Conservation (phyloP, 2,329 filamentous ascomycete genomes). For the Neopestalotiopsis sp. region DNA sequence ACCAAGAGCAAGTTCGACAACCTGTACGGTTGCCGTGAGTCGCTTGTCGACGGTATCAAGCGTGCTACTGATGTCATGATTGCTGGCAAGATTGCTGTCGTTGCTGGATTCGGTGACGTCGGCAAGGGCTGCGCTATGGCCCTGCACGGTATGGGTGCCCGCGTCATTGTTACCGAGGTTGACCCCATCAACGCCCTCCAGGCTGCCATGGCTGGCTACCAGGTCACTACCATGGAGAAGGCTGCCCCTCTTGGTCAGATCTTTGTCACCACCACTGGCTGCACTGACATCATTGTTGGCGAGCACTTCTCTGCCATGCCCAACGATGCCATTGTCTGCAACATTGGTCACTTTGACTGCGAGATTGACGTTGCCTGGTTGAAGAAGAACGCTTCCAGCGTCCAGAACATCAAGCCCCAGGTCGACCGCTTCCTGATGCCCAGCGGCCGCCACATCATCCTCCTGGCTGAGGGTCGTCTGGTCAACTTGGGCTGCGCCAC, state of each 20-base stretch:
- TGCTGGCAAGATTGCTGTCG: slow-evolving; percentile 97
- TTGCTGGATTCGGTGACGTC: slow-evolving; percentile 98
- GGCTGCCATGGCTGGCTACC: slow-evolving; percentile 95
- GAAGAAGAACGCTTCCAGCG: slow-evolving; percentile 92
- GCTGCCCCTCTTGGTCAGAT: slow-evolving; percentile 89
- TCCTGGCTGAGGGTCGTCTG: slow-evolving; percentile 96
- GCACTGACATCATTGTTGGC: slow-evolving; percentile 94
- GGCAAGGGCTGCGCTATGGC: slow-evolving; percentile 98
- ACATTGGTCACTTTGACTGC: slow-evolving; percentile 99
- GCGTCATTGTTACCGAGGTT: slow-evolving; percentile 94
- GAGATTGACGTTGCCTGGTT: slow-evolving; percentile 99
- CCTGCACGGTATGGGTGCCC: slow-evolving; percentile 95
- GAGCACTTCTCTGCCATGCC: slow-evolving; percentile 93
- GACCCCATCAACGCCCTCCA: slow-evolving; percentile 99
- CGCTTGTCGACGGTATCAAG: slow-evolving; percentile 99
- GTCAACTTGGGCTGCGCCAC: slow-evolving; percentile 99
- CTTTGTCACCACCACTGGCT: slow-evolving; percentile 98
- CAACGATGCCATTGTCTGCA: slow-evolving; percentile 99
- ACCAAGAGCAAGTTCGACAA: slow-evolving; percentile 99
- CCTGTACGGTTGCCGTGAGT: slow-evolving; percentile 99
- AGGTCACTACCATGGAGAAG: slow-evolving; percentile 98
- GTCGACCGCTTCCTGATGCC: slow-evolving; percentile 97
- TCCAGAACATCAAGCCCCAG: slow-evolving; percentile 99
- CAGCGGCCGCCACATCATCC: slow-evolving; percentile 95
- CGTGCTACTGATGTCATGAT: slow-evolving; percentile 99